Conservation (phyloP, 331 rosid genomes). For the Prunus yedoensis region DNA sequence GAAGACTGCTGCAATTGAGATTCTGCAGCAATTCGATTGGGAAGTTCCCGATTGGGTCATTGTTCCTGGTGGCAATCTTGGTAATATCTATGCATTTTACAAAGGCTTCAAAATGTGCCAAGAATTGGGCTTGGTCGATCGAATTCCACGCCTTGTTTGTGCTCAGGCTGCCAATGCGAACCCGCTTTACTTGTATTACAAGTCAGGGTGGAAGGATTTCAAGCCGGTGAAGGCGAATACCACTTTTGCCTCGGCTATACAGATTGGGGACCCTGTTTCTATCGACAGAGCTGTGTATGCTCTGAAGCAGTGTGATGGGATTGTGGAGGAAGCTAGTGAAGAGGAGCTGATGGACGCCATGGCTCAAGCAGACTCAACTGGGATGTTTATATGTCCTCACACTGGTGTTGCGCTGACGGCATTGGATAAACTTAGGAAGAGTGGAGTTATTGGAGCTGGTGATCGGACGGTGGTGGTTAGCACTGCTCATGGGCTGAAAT, state of each 20-base stretch:
- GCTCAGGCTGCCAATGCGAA: constrained; percentile 63
- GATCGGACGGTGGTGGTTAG: constrained; percentile 80
- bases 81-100: constrained; percentile 76
- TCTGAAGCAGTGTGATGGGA: constrained; percentile 54
- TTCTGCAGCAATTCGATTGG: constrained; percentile 86
- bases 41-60: constrained; percentile 88
- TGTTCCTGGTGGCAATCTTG: constrained; percentile 62
- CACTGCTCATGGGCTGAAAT: constrained; percentile 89
- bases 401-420: constrained; percentile 84
- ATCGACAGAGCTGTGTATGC: constrained; percentile 81
- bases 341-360: constrained; percentile 82
- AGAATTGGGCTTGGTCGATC: constrained; percentile 70
- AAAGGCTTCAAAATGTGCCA: constrained; percentile 86
- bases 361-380: constrained; percentile 83
- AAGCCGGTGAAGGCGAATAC: constrained; percentile 51
- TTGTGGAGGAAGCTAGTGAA: constrained; percentile 82
- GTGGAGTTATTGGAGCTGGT: constrained; percentile 53
- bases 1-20: constrained; percentile 82
- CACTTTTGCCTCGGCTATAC: constrained; percentile 80
- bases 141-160: constrained; percentile 63
- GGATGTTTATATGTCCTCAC: constrained; percentile 86
- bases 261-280: constrained; percentile 87
- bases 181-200: constrained; percentile 69
- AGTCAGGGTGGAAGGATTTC: constrained; percentile 68
- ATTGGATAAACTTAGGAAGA: constrained; percentile 58